Evolutionary conservation across 345 rosid species (phyloP), one percentile per base, ranked within the genome.

Genomic region (Noccaea caerulescens): DNA sequence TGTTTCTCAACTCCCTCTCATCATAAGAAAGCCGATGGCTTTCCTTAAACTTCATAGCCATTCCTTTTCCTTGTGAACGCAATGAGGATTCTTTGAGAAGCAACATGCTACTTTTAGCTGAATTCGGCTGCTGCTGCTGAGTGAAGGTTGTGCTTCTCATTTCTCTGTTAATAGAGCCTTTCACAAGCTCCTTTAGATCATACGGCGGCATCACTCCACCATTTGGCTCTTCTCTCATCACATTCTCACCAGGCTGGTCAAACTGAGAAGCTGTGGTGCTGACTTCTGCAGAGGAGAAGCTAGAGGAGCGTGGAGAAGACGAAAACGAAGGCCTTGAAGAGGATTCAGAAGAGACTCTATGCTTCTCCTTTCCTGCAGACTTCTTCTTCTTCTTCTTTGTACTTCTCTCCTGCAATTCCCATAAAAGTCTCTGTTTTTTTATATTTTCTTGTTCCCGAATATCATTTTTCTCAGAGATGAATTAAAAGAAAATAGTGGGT

Each of bases 11-110:
- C 71, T 84, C 88, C 66, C 84, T 80, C 66, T 91, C 97, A 66
- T 94, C 99, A 71, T 82, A 91, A 58, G 99, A 94, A 80, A 86
- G 80, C 45, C 97, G 82, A 34, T 82, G 93, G 58, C 84, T 77
- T 65, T 89, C 95, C 76, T 66, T 87, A 14, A 69, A 36, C 60
- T 73, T 66, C 37, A 13, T 18, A 10, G 62, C 72, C 55, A 65
- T 45, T 32, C 67, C 73, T 46, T 79, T 76, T 66, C 73, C 50
- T 30, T 82, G 80, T 20, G 72, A 77, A 66, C 51, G 74, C 50
- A 72, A 7, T 55, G 87, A 82, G 65, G 87, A 79, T 73, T 85
- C 90, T 68, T 76, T 81, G 32, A 58, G 78, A 70, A 69, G 43
- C 8, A 76, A 73, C 58, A 36, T 60, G 61, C 72, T 85, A 32